Evolutionary conservation across 768 basidiomycete species (phyloP).

Genomic region (Leccinum obscurum): DNA sequence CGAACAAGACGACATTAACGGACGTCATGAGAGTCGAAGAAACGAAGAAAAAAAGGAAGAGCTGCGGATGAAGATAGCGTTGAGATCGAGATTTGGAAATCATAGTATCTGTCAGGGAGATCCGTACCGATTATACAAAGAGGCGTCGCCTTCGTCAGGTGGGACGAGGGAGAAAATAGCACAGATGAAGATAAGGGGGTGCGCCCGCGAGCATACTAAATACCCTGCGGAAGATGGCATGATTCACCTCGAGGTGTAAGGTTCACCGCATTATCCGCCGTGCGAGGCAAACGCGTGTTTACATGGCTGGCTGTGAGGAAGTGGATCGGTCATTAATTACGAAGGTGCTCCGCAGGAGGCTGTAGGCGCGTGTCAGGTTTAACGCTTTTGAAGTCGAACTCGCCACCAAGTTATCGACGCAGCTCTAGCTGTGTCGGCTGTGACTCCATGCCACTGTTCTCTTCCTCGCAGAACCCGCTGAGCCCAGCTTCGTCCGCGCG

Average conservation of each 20-base stretch:
- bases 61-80: background rate
- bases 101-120: background rate
- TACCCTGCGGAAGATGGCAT: constrained; percentile 1
- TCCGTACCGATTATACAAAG: background rate
- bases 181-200: background rate
- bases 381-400: no score
- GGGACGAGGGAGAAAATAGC: background rate
- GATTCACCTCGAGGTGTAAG: background rate
- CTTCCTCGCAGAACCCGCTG: no score
- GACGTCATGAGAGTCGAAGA: constrained; percentile 14
- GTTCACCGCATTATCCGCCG: background rate
- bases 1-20: constrained; percentile 43
- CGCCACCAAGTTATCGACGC: no score
- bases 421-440: no score
- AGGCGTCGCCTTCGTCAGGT: background rate
- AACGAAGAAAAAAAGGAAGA: background rate
- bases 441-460: no score
- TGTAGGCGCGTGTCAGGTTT: no score
- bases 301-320: background rate
- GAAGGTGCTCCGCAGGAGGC: no score
- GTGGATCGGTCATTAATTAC: background rate
- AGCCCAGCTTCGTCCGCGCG: no score
- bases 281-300: constrained; percentile 1
- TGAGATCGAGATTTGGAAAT: constrained; percentile 1
- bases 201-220: background rate